Evolutionary conservation across 192 early-diverging fungal species (phyloP).

Genomic region (Coemansia sp.): DNA sequence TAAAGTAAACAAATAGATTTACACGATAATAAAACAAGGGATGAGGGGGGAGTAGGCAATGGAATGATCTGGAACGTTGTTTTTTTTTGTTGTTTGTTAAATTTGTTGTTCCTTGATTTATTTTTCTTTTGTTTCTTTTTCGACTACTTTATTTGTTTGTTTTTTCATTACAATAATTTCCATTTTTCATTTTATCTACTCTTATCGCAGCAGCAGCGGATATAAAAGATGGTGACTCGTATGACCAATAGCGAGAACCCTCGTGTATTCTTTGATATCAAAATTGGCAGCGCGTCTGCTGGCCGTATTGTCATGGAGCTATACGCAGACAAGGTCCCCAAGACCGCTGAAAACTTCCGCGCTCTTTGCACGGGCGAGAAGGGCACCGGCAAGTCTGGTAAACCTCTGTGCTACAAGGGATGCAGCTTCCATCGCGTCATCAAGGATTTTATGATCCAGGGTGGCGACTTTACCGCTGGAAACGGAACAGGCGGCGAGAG

Average conservation of each 20-base stretch:
- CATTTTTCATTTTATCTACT: neutral
- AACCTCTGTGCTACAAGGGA: conserved; percentile 71
- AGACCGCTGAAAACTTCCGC: conserved; percentile 96
- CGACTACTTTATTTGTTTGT: neutral
- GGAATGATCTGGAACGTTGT: neutral
- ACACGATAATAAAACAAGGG: neutral
- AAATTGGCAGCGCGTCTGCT: conserved; percentile 43
- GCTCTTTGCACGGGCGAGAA: conserved; percentile 97
- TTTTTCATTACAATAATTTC: neutral
- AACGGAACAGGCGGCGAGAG: conserved; percentile 78
- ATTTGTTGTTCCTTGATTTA: conserved; percentile 3
- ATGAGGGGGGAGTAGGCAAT: neutral
- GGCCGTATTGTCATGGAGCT: conserved; percentile 65
- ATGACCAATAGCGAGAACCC: conserved; percentile 55
- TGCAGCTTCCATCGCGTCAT: conserved; percentile 73
- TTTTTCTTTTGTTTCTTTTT: conserved; percentile 3
- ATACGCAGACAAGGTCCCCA: conserved; percentile 61
- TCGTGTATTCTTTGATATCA: conserved; percentile 60
- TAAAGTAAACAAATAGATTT: neutral
- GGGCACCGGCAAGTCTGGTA: conserved; percentile 63
- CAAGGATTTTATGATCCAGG: conserved; percentile 79
- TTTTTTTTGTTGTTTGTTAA: neutral
- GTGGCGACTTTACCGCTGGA: conserved; percentile 72
- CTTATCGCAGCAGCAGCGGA: neutral
- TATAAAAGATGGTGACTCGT: conserved; percentile 22